Evolutionary conservation across 345 rosid genomes (phyloP).

Genomic region (Rubroshorea leprosula): DNA sequence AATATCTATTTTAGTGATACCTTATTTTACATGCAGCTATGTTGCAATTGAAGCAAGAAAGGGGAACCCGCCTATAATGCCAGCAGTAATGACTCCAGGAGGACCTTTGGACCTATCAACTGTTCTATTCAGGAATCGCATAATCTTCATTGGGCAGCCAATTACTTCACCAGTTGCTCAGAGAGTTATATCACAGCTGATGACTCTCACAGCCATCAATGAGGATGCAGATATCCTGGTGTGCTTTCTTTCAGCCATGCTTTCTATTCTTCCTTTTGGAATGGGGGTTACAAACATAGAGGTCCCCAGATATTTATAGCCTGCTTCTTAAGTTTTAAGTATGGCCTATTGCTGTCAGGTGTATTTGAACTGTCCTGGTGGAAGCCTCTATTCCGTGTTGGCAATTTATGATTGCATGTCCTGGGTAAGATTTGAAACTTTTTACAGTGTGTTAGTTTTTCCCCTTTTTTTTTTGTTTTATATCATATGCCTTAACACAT

Average conservation of each 20-base stretch:
- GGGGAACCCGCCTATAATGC: constrained; percentile 90
- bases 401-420: constrained; percentile 97
- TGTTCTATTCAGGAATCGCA: constrained; percentile 76
- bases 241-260: constrained; percentile 6
- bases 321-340: constrained; percentile 9
- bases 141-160: constrained; percentile 85
- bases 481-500: too few species aligned
- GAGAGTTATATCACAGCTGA: constrained; percentile 86
- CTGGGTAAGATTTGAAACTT: constrained; percentile 50
- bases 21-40: constrained; percentile 26
- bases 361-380: constrained; percentile 91
- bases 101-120: constrained; percentile 83
- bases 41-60: constrained; percentile 47
- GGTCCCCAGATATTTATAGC: background rate
- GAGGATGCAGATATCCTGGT: constrained; percentile 90
- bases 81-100: constrained; percentile 81
- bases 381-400: constrained; percentile 80
- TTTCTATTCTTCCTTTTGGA: background rate
- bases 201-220: constrained; percentile 75
- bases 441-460: constrained; percentile 1
- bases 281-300: background rate
- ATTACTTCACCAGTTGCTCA: constrained; percentile 83
- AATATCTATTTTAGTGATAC: background rate
- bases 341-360: constrained; percentile 44
- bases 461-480: background rate